phyloP scores from a whole-genome alignment of 2,329 filamentous ascomycete species.

The Sclerotinia sclerotiorum region DNA sequence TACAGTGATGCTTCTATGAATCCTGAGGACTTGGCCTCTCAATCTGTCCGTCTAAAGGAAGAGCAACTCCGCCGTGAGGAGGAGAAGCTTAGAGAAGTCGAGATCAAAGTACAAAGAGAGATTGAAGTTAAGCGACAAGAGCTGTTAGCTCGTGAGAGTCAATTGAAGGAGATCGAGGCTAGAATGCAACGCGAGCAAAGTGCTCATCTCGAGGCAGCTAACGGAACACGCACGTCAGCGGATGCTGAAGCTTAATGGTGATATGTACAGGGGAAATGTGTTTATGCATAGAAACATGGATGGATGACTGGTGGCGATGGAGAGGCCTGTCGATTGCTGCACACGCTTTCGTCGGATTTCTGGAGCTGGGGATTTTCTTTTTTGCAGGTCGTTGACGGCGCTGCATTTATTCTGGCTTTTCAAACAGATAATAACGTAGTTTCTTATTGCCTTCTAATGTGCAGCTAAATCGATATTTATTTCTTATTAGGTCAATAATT shows the following conservation, averaged over 20 bases:
- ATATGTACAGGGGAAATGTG: constrained; percentile 24
- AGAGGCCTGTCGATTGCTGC: constrained; percentile 29
- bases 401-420: constrained; percentile 39
- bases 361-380: constrained; percentile 37
- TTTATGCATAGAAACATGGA: constrained; percentile 27
- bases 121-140: constrained; percentile 99
- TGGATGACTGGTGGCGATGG: constrained; percentile 26
- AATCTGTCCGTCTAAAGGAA: constrained; percentile 98
- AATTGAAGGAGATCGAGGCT: constrained; percentile 97
- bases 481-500: constrained; percentile 29
- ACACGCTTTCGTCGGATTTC: constrained; percentile 32
- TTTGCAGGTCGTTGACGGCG: constrained; percentile 41
- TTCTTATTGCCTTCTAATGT: constrained; percentile 43
- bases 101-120: constrained; percentile 98
- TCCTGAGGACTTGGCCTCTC: constrained; percentile 92
- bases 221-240: constrained; percentile 30
- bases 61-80: constrained; percentile 98
- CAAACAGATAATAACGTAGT: constrained; percentile 40
- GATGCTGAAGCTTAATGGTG: constrained; percentile 34
- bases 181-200: constrained; percentile 89
- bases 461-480: constrained; percentile 37
- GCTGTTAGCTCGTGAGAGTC: constrained; percentile 92
- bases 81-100: constrained; percentile 99
- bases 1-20: constrained; percentile 84
- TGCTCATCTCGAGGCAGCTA: constrained; percentile 45